Percentiles rank a stretch among this genome's conserved stretches.
Evolutionary conservation across 202 grass and related monocot genomes (phyloP).

Genomic region (Miscanthus sacchariflorus): DNA sequence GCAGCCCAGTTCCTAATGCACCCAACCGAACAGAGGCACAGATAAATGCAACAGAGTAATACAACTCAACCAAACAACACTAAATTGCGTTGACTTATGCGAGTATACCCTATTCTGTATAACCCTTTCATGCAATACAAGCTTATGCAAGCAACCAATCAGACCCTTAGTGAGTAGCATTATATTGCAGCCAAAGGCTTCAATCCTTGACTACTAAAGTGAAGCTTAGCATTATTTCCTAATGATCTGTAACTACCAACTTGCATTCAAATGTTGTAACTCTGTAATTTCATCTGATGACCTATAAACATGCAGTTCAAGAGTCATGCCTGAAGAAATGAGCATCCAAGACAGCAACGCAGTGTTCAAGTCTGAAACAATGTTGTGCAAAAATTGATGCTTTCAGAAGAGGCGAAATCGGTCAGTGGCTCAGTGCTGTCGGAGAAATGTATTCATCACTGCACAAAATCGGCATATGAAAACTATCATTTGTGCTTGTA

Average conservation of each 20-base stretch:
- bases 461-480: background rate
- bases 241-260: background rate
- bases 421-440: background rate
- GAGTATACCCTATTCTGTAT: no score
- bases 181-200: conserved; percentile 1
- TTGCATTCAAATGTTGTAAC: background rate
- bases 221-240: background rate
- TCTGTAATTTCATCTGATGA: background rate
- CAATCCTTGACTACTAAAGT: background rate
- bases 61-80: no score
- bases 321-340: background rate
- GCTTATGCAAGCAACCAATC: no score
- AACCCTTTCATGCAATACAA: no score
- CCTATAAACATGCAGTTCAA: conserved; percentile 14
- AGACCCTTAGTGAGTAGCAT: no score
- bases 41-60: no score
- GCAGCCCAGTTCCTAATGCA: no score
- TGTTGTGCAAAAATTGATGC: background rate
- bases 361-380: background rate
- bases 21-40: no score
- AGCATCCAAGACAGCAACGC: conserved; percentile 5
- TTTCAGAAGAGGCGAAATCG: background rate
- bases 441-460: background rate
- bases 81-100: no score
- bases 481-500: conserved; percentile 10